Evolutionary conservation across 495 filamentous ascomycete species (phyloP).

Genomic region (Parmelia sp.): DNA sequence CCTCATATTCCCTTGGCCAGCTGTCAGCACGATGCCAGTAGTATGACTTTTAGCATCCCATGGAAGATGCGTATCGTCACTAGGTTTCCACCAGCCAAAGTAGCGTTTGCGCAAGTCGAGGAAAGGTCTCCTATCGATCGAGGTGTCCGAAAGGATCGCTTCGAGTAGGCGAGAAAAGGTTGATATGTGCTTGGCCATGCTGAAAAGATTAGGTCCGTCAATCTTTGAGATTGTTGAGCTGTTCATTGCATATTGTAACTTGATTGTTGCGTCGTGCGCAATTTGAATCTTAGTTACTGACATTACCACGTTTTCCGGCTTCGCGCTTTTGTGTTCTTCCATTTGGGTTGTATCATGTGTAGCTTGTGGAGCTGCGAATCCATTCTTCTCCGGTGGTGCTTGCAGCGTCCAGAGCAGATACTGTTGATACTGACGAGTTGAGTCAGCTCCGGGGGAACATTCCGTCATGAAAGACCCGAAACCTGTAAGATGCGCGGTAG

Average conservation of each 20-base stretch:
- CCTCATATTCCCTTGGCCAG: constrained; percentile 12
- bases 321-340: neutral
- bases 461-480: neutral
- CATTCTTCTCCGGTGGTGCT: neutral
- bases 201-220: constrained; percentile 1
- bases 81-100: constrained; percentile 6
- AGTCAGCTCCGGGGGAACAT: neutral
- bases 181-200: constrained; percentile 12
- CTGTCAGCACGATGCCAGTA: constrained; percentile 14
- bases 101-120: neutral
- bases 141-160: neutral
- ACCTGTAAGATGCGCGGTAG: neutral
- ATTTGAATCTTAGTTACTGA: neutral
- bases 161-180: neutral
- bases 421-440: neutral
- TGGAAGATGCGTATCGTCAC: neutral
- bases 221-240: neutral
- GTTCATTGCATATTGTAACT: neutral
- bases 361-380: neutral
- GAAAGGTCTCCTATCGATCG: constrained; percentile 8
- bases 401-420: neutral
- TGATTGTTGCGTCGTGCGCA: neutral
- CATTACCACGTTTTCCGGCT: neutral
- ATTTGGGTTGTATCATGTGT: neutral
- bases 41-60: neutral